phyloP scores from a whole-genome alignment of 2,329 filamentous ascomycete species.

The Apiospora aurea region DNA sequence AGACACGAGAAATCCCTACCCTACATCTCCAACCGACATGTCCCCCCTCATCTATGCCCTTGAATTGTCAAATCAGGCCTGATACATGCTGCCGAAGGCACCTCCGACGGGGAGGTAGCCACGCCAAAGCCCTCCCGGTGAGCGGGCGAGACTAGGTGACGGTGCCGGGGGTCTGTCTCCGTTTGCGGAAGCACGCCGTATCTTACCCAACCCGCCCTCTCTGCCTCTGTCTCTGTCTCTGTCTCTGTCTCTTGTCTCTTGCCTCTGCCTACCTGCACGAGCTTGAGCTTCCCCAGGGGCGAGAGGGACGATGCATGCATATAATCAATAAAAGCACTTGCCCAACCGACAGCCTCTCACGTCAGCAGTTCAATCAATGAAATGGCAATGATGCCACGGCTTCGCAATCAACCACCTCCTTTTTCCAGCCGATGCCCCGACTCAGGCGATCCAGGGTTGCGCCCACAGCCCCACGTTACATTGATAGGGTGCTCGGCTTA shows the following conservation, averaged over 20 bases:
- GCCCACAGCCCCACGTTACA: not conserved
- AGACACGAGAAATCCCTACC: constrained; percentile 20
- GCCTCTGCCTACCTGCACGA: not conserved
- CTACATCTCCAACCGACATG: not conserved
- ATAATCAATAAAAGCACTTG: constrained; percentile 3
- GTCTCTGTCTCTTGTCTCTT: not conserved
- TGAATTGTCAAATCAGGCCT: constrained; percentile 10
- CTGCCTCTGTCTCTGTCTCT: no score
- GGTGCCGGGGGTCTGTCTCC: not conserved
- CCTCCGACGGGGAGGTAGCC: not conserved
- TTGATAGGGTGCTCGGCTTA: not conserved
- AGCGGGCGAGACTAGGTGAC: not conserved
- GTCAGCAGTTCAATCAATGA: not conserved
- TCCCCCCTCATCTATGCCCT: not conserved
- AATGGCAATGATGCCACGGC: not conserved
- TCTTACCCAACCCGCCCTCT: not conserved
- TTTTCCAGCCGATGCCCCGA: not conserved
- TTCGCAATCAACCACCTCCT: not conserved
- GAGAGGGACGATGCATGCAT: not conserved
- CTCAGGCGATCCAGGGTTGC: not conserved
- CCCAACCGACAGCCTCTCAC: not conserved
- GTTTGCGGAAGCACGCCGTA: not conserved
- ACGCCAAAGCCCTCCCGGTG: not conserved
- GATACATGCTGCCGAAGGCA: not conserved
- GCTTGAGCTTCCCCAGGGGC: not conserved